Base-by-base conservation (phyloP, 1,284 basidiomycete genomes). In the Ustilago loliicola region DNA sequence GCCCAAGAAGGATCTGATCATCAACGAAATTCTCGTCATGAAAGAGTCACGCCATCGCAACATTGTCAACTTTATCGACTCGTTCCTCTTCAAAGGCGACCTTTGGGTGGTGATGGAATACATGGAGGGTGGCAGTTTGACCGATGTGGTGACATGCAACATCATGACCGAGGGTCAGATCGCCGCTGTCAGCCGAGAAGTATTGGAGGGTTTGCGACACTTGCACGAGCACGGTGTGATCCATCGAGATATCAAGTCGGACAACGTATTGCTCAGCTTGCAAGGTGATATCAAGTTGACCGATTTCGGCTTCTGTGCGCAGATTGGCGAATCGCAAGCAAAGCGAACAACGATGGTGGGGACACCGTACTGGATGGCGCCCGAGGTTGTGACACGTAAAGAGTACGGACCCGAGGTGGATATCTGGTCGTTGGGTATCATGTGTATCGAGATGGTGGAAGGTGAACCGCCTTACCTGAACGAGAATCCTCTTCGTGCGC, bases 51-150 rank as follows among this genome's bases (percentile, higher is more conserved):
- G 93, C 40, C 96, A 99, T 87, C 93, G 94, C 21, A 99, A 99
- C 87, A 98, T 99, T 82, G 97, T 99, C 89, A 99, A 98, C 88
- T 99, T 94, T 88, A 98, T 98, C 84, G 97, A 99, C 87, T 97
- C 95, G 17, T 99, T 98, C 90, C 88, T 99, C 47, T 91, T 95
- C 89, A 95, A 94, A 89, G 98, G 97, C 86, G 96, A 98, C 86
- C 90, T 99, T 3, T 99, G 97, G 97, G 96, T 98, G 57, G 95
- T 99, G 67, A 99, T 98, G 96, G 96, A 99, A 89, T 99, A 97
- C 88, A 98, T 99, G 96, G 96, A 98, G 88, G 96, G 96, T 52
- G 90, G 90, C 15, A 88, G 92, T 51, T 88, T 98, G 66, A 98
- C 96, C 0, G 96, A 98, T 84, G 95, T 99, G 68, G 95, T 98